Base-by-base conservation (phyloP, 2,329 filamentous ascomycete genomes). In the Beauveria brongniartii region DNA sequence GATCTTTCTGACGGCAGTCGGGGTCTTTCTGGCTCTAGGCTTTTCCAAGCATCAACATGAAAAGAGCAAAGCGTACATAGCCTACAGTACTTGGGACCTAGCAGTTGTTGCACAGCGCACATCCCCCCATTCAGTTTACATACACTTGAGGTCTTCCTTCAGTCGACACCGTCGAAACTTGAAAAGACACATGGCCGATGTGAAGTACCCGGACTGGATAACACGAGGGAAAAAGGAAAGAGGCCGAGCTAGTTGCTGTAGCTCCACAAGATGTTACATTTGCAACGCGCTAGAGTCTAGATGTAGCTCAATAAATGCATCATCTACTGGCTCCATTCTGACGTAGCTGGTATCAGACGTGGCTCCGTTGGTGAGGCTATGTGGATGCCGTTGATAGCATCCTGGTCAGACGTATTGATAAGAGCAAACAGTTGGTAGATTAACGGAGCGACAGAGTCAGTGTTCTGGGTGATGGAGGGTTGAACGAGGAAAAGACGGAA, bases 311-410 rank as follows among this genome's bases (percentile, higher is more conserved):
- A 48, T 16, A 26, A 54, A 60, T 40, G 41, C 41, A 54, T 54
- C 28, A 28, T 60, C 9, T 20, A 55, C 30, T 6, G 50, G 41
- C 43, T 43, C 58, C 58, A 61, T 40, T 55, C 58, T 61, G 58
- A 55, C 58, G 58, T 55, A 48, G 50, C 30, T 55, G 51, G 51
- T 48, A 47, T 22, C n/a, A 55, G 47, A 47, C 47, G 51, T 41
- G 51, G 51, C 58, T 48, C 58, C 51, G 58, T 61, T 52, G 43
- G 51, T 55, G 41, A 55, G 43, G 51, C 58, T 37, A 61, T 55
- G 58, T 61, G 58, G 58, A 61, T 61, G 58, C 58, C 22, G 20
- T 59, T 54, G 48, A 61, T 48, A 61, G 51, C 51, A 61, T 54
- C 51, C 57, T 53, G n/a, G 57, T 59, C 28, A 46, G 48, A 14